These are phyloP conservation scores for Chrysanthemum makinoi DNA, from an alignment of 129 eudicot species.

Conservation along the genomic window DNA sequence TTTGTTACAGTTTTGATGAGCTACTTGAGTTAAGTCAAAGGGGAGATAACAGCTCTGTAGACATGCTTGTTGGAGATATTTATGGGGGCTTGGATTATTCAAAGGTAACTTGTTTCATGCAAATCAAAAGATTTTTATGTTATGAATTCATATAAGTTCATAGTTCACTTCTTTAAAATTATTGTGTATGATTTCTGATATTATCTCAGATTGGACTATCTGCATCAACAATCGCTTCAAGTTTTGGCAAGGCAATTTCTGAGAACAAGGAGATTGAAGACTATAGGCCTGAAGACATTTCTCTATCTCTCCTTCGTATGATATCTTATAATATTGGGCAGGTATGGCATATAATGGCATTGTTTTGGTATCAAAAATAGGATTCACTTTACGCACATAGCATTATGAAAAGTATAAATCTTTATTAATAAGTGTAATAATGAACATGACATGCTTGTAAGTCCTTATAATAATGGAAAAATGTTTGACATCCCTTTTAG, in stretches of 20 bases:
- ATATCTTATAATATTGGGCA: conserved; percentile 97
- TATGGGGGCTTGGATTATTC: conserved; percentile 98
- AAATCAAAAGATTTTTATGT: conserved; percentile 9
- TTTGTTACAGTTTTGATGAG: conserved; percentile 71
- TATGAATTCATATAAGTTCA: background rate
- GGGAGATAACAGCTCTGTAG: conserved; percentile 87
- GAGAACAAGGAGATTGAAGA: conserved; percentile 87
- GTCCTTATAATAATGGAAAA: background rate
- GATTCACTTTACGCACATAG: background rate
- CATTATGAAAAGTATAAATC: background rate
- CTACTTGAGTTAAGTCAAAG: conserved; percentile 89
- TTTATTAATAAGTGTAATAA: background rate
- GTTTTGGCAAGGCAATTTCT: conserved; percentile 96
- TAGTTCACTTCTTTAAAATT: background rate
- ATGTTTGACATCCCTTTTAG: too few relatives aligned
- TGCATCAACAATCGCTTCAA: conserved; percentile 97
- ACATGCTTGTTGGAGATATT: conserved; percentile 97
- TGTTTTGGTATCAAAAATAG: conserved; percentile 14
- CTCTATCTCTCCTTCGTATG: conserved; percentile 93
- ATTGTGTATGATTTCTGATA: background rate
- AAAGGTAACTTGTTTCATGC: conserved; percentile 47
- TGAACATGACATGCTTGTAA: conserved; percentile 8
- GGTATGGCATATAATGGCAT: conserved; percentile 39
- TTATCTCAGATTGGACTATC: conserved; percentile 85
- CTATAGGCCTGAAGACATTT: conserved; percentile 97